A percentile compares a stretch with the other conserved stretches of the same genome.
phyloP scores from a whole-genome alignment of 2,329 filamentous ascomycete genomes.

The Drechslerella coelobrocha region DNA sequence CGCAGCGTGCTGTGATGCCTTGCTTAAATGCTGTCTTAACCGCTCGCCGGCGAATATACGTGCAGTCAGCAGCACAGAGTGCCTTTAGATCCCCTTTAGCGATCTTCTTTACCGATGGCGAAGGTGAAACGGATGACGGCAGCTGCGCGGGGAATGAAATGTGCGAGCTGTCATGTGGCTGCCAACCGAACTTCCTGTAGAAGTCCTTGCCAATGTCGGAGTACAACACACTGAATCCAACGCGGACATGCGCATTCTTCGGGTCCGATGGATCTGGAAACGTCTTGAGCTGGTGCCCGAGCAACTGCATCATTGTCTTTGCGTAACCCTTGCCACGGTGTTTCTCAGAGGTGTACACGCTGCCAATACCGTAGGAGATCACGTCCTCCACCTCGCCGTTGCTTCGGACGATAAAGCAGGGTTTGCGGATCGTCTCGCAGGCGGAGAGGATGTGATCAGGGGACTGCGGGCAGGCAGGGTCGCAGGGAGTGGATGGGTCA shows the following conservation, averaged over 20 bases:
- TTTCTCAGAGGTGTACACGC: slow-evolving; percentile 37
- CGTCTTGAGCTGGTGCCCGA: slow-evolving; percentile 30
- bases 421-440: slow-evolving; percentile 71
- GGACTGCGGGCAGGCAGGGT: slow-evolving; percentile 53
- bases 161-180: slow-evolving; percentile 45
- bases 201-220: slow-evolving; percentile 50
- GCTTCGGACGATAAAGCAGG: slow-evolving; percentile 60
- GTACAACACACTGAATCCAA: slow-evolving; percentile 49
- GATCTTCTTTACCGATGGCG: slow-evolving; percentile 34
- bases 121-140: slow-evolving; percentile 22
- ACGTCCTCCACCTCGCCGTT: slow-evolving; percentile 46
- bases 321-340: slow-evolving; percentile 49
- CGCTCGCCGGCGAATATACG: slow-evolving; percentile 21
- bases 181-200: slow-evolving; percentile 45
- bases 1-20: slow-evolving; percentile 36
- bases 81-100: slow-evolving; percentile 45
- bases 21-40: slow-evolving; percentile 26
- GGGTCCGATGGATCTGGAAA: slow-evolving; percentile 31
- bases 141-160: slow-evolving; percentile 46
- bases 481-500: slow-evolving; percentile 58
- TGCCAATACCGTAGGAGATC: slow-evolving; percentile 46
- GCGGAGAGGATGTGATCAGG: slow-evolving; percentile 67
- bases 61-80: slow-evolving; percentile 41
- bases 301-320: slow-evolving; percentile 41
- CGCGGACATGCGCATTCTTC: slow-evolving; percentile 18